A percentile compares a stretch with the other conserved stretches of the same genome.
These are phyloP conservation scores for Aspergillus leporis DNA, from an alignment of 495 filamentous ascomycete species.

Conservation along the genomic window DNA sequence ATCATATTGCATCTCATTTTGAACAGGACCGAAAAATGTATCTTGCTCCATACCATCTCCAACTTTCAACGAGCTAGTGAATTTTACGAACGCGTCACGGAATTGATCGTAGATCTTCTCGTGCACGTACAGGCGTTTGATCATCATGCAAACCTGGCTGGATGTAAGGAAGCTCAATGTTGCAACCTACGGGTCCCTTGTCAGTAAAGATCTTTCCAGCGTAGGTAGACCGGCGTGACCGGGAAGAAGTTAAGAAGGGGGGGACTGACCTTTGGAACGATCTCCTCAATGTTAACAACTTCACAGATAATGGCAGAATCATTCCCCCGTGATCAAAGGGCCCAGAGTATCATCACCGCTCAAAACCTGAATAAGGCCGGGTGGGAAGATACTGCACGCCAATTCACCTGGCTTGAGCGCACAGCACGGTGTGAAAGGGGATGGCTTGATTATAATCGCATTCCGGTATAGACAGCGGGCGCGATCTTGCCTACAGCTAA, in stretches of 20 bases:
- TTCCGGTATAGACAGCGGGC: conserved; percentile 61
- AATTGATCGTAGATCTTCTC: conserved; percentile 63
- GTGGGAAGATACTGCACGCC: conserved; percentile 59
- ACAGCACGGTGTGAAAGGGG: conserved; percentile 68
- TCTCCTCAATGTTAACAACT: conserved; percentile 61
- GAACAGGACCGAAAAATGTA: conserved; percentile 53
- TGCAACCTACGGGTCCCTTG: conserved; percentile 29
- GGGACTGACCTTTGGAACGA: conserved; percentile 55
- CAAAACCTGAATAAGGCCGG: conserved; percentile 65
- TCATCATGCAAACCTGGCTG: conserved; percentile 51
- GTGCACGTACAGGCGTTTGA: conserved; percentile 68
- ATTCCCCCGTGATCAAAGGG: conserved; percentile 60
- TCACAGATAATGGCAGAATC: conserved; percentile 61
- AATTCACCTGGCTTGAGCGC: conserved; percentile 65
- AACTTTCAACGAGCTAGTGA: conserved; percentile 48
- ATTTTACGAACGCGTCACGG: conserved; percentile 51
- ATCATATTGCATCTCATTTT: conserved; percentile 58
- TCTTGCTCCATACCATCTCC: conserved; percentile 39
- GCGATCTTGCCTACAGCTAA: conserved; percentile 59
- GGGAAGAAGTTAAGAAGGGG: too few relatives aligned
- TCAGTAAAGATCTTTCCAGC: too few relatives aligned
- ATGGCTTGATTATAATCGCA: conserved; percentile 60
- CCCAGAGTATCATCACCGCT: conserved; percentile 68
- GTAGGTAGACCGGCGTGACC: too few relatives aligned
- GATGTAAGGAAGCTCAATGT: conserved; percentile 57